Evolutionary conservation across 257 asterid species (phyloP), one percentile per base, ranked within the genome.

Genomic region (Euphrasia confusa): DNA sequence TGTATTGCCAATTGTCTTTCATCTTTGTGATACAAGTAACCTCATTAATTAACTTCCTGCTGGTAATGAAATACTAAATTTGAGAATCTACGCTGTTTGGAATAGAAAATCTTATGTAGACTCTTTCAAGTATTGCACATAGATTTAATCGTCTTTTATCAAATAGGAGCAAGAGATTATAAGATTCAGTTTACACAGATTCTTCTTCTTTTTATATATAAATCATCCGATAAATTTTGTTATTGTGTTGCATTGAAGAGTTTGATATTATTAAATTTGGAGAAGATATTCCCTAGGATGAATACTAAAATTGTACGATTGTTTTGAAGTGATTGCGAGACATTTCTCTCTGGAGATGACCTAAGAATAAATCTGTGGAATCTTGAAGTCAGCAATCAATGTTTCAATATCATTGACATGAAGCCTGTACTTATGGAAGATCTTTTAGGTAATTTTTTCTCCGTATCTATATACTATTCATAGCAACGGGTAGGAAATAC

Each of bases 291-390:
- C 53, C 4, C 14, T 11, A 0, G 53, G 14, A 8, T 37, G 42
- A 37, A 2, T 37, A 37, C 42, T 37, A 13, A 24, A 61, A 35
- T 52, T 58, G 55, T 52, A 52, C 60, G 58, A 54, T 40, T 79
- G 68, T 64, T 74, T 65, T 76, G 74, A 83, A 88, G 96, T 75
- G 96, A 85, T 61, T 80, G 89, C 50, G 95, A 88, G 83, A 88
- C 96, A 42, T 85, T 88, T 76, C 83, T 88, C 61, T 85, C 95
- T 54, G 89, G 88, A 47, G 96, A 88, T 66, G 95, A 88, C 76
- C 83, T 88, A 54, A 80, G 94, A 75, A 80, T 88, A 69, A 88
- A 88, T 78, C 77, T 85, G 68, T 88, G 96, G 96, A 88, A 88
- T 77, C 80, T 83, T 64, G 96, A 83, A 63, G 69, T 79, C 61